Percentiles rank a stretch among this genome's conserved stretches.
These are phyloP conservation scores for Acacia crassicarpa DNA, from an alignment of 306 rosid genomes.

Conservation along the genomic window DNA sequence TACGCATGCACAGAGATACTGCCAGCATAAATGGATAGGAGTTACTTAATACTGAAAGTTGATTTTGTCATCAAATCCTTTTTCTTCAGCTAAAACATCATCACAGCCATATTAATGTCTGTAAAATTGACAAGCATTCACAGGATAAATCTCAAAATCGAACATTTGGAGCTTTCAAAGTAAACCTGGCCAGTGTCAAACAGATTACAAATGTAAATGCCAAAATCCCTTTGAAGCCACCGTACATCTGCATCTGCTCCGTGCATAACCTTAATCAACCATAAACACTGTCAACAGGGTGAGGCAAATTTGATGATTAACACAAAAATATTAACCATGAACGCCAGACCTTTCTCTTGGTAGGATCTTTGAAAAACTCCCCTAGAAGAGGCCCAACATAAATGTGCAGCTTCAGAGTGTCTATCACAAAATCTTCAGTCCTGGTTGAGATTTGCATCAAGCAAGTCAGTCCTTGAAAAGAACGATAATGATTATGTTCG, in stretches of 20 bases:
- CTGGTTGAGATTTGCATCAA: conserved; percentile 98
- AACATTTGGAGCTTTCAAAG: conserved; percentile 18
- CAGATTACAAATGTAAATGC: conserved; percentile 89
- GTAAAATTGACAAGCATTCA: background rate
- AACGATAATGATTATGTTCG: conserved; percentile 97
- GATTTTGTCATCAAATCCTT: background rate
- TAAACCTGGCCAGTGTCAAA: conserved; percentile 97
- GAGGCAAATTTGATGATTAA: background rate
- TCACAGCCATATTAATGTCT: background rate
- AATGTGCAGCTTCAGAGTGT: conserved; percentile 84
- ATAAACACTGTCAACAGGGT: conserved; percentile 28
- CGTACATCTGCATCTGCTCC: conserved; percentile 90
- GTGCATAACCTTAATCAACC: conserved; percentile 83
- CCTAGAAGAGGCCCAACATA: conserved; percentile 88
- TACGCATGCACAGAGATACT: conserved; percentile 11
- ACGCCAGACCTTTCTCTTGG: conserved; percentile 77
- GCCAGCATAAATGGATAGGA: background rate
- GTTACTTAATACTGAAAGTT: background rate
- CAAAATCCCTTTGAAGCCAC: conserved; percentile 97
- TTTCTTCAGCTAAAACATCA: background rate
- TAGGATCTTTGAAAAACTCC: conserved; percentile 89
- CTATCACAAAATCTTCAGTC: conserved; percentile 89
- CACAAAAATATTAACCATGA: background rate
- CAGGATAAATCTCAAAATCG: background rate
- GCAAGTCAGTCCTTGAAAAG: conserved; percentile 98